These are phyloP conservation scores for Cytospora mali DNA, from an alignment of 2,329 filamentous ascomycete genomes.

Conservation along the genomic window DNA sequence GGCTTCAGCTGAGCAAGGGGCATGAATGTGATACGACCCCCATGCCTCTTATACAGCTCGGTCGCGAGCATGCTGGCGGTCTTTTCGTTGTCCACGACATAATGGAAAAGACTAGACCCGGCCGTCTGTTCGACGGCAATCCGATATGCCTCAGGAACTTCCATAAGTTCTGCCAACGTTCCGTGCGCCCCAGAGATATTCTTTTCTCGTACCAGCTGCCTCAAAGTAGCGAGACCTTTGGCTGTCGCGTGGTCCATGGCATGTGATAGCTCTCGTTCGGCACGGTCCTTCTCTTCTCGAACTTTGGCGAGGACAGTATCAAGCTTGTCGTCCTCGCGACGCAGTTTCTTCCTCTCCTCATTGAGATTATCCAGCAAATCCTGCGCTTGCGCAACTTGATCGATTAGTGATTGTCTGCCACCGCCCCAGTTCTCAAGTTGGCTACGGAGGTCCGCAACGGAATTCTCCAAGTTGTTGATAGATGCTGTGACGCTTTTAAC, in stretches of 20 bases:
- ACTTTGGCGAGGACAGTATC: slow-evolving; percentile 76
- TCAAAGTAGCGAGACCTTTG: slow-evolving; percentile 82
- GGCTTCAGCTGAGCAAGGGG: slow-evolving; percentile 81
- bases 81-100: slow-evolving; percentile 88
- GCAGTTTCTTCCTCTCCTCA: slow-evolving; percentile 85
- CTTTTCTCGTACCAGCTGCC: slow-evolving; percentile 76
- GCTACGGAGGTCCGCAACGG: slow-evolving; percentile 70
- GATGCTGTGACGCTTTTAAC: slow-evolving; percentile 70
- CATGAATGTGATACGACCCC: slow-evolving; percentile 92
- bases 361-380: slow-evolving; percentile 77
- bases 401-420: slow-evolving; percentile 70
- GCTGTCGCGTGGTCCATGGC: slow-evolving; percentile 90
- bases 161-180: slow-evolving; percentile 88
- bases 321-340: slow-evolving; percentile 86
- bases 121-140: slow-evolving; percentile 92
- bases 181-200: slow-evolving; percentile 88
- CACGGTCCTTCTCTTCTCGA: slow-evolving; percentile 73
- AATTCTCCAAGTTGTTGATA: slow-evolving; percentile 71
- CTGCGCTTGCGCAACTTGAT: slow-evolving; percentile 75
- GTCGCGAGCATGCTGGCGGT: slow-evolving; percentile 84
- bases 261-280: slow-evolving; percentile 76
- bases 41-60: slow-evolving; percentile 74
- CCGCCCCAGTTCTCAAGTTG: slow-evolving; percentile 79
- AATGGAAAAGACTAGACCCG: slow-evolving; percentile 91
- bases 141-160: slow-evolving; percentile 81